Conservation (phyloP, 495 filamentous ascomycete species). For the Talaromyces borbonicus region DNA sequence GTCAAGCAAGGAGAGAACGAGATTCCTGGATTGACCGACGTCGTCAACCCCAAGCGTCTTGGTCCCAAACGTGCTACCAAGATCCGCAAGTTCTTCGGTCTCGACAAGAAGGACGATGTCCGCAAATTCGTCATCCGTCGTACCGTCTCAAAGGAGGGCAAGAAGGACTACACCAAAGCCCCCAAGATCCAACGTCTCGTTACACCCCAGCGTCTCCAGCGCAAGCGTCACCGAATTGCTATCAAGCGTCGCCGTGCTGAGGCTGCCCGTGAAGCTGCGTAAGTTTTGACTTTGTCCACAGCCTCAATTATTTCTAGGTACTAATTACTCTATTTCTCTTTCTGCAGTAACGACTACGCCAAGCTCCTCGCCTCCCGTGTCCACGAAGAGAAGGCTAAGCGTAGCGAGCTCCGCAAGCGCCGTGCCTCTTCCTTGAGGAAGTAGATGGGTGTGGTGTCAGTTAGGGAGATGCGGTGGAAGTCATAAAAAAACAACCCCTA, state of each 20-base stretch:
- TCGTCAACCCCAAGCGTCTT: slow-evolving; percentile 93
- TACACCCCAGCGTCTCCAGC: slow-evolving; percentile 98
- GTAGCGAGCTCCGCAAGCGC: slow-evolving; percentile 87
- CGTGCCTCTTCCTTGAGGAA: slow-evolving; percentile 93
- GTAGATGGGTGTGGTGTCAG: slow-evolving; percentile 37
- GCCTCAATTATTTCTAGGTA: neutral
- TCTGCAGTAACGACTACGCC: slow-evolving; percentile 70
- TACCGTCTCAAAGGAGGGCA: slow-evolving; percentile 94
- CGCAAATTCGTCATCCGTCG: slow-evolving; percentile 99
- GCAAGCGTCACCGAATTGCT: slow-evolving; percentile 94
- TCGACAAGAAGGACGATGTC: slow-evolving; percentile 99
- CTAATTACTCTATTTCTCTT: slow-evolving; percentile 27
- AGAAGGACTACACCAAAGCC: slow-evolving; percentile 97
- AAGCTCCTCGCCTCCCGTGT: slow-evolving; percentile 91
- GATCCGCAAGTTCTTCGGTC: slow-evolving; percentile 96
- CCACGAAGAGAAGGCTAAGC: slow-evolving; percentile 82
- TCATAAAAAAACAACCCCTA: no score
- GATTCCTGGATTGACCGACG: slow-evolving; percentile 91
- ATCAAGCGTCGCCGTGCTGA: slow-evolving; percentile 95
- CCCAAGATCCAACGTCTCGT: slow-evolving; percentile 98
- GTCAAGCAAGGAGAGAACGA: slow-evolving; percentile 96
- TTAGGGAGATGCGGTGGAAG: neutral
- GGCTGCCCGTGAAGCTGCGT: slow-evolving; percentile 97
- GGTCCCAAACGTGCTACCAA: slow-evolving; percentile 99
- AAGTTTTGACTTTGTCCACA: slow-evolving; percentile 36